Conservation (phyloP, 805 yeast species). For the Yarrowia bubula region DNA sequence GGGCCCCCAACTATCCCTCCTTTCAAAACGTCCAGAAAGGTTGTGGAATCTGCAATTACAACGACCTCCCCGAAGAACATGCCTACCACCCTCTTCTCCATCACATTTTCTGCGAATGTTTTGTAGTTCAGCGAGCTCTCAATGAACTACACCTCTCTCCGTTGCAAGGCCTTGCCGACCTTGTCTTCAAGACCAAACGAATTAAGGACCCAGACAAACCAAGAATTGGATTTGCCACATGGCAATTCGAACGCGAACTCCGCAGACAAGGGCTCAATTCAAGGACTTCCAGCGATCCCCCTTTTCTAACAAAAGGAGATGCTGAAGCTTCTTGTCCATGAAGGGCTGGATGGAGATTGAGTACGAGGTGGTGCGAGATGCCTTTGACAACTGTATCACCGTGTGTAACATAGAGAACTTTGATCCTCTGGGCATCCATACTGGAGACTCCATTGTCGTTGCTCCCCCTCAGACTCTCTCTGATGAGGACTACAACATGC, state of each 20-base stretch:
- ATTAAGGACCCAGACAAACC: not conserved
- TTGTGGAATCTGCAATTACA: not conserved
- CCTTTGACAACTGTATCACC: conserved; percentile 94
- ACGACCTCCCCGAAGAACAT: not conserved
- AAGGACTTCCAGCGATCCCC: too few relatives aligned
- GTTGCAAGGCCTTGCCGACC: too few relatives aligned
- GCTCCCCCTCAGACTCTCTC: conserved; percentile 98
- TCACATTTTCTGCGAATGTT: not conserved
- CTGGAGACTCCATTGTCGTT: conserved; percentile 98
- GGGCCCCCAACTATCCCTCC: not conserved
- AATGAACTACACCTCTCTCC: not conserved
- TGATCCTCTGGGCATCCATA: conserved; percentile 97
- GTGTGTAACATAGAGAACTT: conserved; percentile 99
- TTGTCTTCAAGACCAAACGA: not conserved
- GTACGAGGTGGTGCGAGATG: conserved; percentile 98
- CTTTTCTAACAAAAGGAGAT: too few relatives aligned
- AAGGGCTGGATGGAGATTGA: conserved; percentile 99
- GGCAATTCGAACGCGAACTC: not conserved
- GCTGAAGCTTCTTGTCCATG: conserved; percentile 53
- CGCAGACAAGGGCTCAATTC: too few relatives aligned
- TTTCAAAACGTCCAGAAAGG: not conserved
- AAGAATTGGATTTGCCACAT: not conserved
- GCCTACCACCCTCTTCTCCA: not conserved
- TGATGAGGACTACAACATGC: conserved; percentile 96
- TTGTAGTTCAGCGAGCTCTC: not conserved